Evolutionary conservation across 768 basidiomycete genomes (phyloP).

Genomic region (Cubamyces sp.): DNA sequence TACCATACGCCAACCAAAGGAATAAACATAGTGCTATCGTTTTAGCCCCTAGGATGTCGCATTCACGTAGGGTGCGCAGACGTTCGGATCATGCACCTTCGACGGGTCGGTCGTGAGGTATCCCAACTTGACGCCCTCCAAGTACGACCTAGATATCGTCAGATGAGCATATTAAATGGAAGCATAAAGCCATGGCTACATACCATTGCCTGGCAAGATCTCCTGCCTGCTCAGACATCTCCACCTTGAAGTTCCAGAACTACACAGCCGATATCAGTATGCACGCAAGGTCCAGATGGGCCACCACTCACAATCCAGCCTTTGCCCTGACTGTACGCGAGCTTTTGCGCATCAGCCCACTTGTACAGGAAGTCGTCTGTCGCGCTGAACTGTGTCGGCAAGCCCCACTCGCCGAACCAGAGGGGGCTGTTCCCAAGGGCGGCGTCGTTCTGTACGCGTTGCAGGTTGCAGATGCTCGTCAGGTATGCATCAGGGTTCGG

Average conservation of each 20-base stretch:
- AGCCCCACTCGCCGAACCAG: constrained; percentile 63
- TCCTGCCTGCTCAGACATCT: constrained; percentile 54
- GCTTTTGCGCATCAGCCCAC: constrained; percentile 81
- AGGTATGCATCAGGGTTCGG: constrained; percentile 68
- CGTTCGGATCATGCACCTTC: constrained; percentile 54
- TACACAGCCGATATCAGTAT: constrained; percentile 22
- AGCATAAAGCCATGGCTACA: constrained; percentile 24
- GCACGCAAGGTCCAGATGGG: too few species aligned
- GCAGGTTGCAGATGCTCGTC: constrained; percentile 68
- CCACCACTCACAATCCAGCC: constrained; percentile 65
- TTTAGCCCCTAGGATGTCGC: not conserved
- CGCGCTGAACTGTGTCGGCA: constrained; percentile 66
- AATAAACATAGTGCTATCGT: too few species aligned
- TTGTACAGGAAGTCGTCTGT: constrained; percentile 61
- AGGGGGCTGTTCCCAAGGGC: constrained; percentile 50
- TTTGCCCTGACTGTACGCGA: constrained; percentile 58
- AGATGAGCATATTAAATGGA: not conserved
- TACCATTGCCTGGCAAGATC: constrained; percentile 67
- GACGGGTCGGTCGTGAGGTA: constrained; percentile 70
- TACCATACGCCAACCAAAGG: not conserved
- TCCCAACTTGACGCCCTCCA: constrained; percentile 59
- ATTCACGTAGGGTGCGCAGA: constrained; percentile 58
- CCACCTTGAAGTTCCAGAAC: constrained; percentile 81
- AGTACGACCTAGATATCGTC: constrained; percentile 61
- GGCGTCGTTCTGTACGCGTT: constrained; percentile 54